Conservation (phyloP, 2,329 filamentous ascomycete species). For the Colletotrichum sidae region DNA sequence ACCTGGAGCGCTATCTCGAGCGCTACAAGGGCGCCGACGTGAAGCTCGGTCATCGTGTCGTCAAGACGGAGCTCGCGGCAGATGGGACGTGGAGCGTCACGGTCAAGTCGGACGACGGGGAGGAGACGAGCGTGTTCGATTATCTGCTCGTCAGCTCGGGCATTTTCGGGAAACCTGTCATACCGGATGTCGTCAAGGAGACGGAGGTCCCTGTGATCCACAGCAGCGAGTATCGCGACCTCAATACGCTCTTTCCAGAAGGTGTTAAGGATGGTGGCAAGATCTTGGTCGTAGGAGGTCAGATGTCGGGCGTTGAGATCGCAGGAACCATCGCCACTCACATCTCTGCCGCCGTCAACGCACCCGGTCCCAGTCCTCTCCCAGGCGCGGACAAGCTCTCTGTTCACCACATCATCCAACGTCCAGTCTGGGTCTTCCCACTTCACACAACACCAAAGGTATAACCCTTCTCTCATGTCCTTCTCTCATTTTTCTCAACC, state of each 20-base stretch:
- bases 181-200: constrained; percentile 56
- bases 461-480: constrained; percentile 13
- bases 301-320: constrained; percentile 86
- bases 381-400: constrained; percentile 61
- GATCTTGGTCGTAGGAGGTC: constrained; percentile 81
- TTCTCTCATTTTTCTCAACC: not conserved
- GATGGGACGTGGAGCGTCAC: constrained; percentile 55
- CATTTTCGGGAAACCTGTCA: constrained; percentile 75
- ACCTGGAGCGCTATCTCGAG: constrained; percentile 73
- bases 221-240: constrained; percentile 73
- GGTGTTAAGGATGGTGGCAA: constrained; percentile 60
- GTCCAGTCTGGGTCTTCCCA: constrained; percentile 79
- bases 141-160: constrained; percentile 79
- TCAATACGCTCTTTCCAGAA: constrained; percentile 59
- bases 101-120: constrained; percentile 48
- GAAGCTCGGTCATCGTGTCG: constrained; percentile 61
- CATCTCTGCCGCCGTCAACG: constrained; percentile 72
- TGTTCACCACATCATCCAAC: constrained; percentile 76
- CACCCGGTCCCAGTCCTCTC: constrained; percentile 57
- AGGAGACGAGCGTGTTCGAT: constrained; percentile 70
- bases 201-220: constrained; percentile 67
- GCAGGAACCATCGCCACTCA: constrained; percentile 78
- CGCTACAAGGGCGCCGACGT: constrained; percentile 63
- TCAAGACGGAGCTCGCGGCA: constrained; percentile 50
- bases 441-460: constrained; percentile 65